phyloP scores from a whole-genome alignment of 2,329 filamentous ascomycete genomes.

The Paraphoma chrysanthemicola region DNA sequence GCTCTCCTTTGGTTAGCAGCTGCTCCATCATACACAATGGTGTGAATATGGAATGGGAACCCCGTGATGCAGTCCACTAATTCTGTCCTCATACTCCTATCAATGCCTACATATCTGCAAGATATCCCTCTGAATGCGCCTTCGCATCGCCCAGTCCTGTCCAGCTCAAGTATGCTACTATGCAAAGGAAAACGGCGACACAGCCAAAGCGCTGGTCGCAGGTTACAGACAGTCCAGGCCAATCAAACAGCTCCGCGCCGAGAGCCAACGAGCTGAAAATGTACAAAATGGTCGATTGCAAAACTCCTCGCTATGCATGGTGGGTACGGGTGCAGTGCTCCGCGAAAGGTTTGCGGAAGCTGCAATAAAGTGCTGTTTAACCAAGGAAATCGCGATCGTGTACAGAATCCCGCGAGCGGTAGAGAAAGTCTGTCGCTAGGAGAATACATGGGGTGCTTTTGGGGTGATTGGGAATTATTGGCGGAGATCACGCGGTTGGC shows the following conservation, averaged over 20 bases:
- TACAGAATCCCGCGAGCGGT: neutral
- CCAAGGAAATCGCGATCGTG: neutral
- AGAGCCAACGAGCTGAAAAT: slow-evolving; percentile 19
- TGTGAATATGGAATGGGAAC: too few species aligned
- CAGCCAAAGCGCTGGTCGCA: neutral
- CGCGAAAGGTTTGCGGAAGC: neutral
- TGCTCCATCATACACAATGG: too few species aligned
- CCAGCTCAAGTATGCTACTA: neutral
- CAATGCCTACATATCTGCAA: neutral
- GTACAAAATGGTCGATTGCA: slow-evolving; percentile 16
- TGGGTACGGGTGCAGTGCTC: slow-evolving; percentile 20
- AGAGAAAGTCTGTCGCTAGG: neutral
- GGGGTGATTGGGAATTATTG: neutral
- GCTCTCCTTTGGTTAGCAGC: too few species aligned
- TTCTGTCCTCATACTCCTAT: neutral
- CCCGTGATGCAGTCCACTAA: neutral
- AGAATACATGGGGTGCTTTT: neutral
- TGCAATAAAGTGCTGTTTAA: neutral
- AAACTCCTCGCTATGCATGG: slow-evolving; percentile 46
- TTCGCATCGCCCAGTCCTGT: neutral
- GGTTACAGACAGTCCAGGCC: slow-evolving; percentile 1
- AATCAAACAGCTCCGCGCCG: slow-evolving; percentile 18
- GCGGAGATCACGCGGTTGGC: slow-evolving; percentile 1
- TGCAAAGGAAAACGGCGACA: neutral
- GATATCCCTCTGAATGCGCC: neutral